phyloP scores from a whole-genome alignment of 805 yeast species.

The Lachancea mirantina region DNA sequence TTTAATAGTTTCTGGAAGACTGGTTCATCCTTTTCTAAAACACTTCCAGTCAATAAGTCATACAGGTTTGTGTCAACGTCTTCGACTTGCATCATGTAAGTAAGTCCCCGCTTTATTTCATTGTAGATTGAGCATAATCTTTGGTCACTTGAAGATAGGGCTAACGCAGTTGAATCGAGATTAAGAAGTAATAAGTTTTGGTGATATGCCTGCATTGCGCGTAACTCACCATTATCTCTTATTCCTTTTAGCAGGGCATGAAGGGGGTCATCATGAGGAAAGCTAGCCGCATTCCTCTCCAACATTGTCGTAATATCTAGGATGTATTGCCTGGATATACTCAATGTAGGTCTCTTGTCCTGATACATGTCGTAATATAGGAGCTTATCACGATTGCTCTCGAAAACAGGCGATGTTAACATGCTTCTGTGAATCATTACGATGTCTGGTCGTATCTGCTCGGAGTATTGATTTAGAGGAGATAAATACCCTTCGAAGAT shows the following conservation, averaged over 20 bases:
- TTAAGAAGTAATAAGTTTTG: conserved; percentile 36
- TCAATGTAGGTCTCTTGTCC: conserved; percentile 35
- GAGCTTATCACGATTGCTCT: conserved; percentile 23
- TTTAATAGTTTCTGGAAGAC: conserved; percentile 49
- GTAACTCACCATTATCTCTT: conserved; percentile 28
- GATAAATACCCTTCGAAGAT: conserved; percentile 26
- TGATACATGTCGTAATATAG: conserved; percentile 28
- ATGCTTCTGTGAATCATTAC: conserved; percentile 20
- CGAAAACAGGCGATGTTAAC: conserved; percentile 26
- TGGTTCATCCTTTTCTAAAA: conserved; percentile 53
- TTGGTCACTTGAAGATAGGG: conserved; percentile 42
- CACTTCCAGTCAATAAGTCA: conserved; percentile 34
- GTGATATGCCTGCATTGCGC: not conserved
- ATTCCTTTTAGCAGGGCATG: conserved; percentile 36
- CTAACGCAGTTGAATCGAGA: conserved; percentile 50
- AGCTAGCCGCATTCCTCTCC: conserved; percentile 34
- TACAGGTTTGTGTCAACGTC: conserved; percentile 54
- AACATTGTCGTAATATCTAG: conserved; percentile 39
- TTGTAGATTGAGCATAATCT: conserved; percentile 54
- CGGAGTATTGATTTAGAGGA: conserved; percentile 30
- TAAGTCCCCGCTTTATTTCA: conserved; percentile 75
- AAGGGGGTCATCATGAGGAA: conserved; percentile 52
- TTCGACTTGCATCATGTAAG: conserved; percentile 80
- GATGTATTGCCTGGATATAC: conserved; percentile 41
- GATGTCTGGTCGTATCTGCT: conserved; percentile 25